Conservation (phyloP, 768 basidiomycete species). For the Pleurotus giganteus region DNA sequence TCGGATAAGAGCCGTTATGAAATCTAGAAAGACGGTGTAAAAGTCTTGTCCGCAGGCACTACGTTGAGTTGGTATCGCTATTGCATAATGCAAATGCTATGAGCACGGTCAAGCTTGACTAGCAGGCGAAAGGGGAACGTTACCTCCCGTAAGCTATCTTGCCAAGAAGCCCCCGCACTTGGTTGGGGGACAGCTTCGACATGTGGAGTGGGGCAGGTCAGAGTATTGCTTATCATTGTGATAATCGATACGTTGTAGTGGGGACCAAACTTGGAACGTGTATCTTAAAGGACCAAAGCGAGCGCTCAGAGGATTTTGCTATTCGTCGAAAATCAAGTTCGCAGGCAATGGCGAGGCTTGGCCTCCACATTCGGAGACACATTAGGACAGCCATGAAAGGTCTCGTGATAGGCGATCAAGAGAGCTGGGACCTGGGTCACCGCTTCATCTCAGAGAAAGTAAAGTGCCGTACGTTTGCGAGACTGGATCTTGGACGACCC, state of each 20-base stretch:
- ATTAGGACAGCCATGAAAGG: background rate
- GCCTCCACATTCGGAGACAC: background rate
- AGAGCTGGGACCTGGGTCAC: slow-evolving; percentile 7
- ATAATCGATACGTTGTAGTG: background rate
- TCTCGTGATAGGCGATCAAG: slow-evolving; percentile 3
- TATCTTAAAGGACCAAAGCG: background rate
- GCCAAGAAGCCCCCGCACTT: background rate
- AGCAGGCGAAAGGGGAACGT: background rate
- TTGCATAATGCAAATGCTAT: too few species aligned
- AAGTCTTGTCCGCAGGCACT: background rate
- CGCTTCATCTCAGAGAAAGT: background rate
- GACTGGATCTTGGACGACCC: background rate
- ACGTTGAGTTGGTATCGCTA: background rate
- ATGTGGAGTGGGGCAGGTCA: background rate
- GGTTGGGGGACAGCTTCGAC: background rate
- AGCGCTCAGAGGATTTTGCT: background rate
- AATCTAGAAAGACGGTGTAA: background rate
- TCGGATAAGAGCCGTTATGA: slow-evolving; percentile 10
- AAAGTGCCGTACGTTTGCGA: background rate
- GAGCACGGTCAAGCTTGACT: too few species aligned
- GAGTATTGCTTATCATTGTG: background rate
- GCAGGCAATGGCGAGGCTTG: background rate
- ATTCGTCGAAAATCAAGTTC: slow-evolving; percentile 2
- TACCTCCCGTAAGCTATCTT: background rate
- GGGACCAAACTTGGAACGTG: background rate